Conservation (phyloP, 257 asterid genomes). For the Plantago ovata region DNA sequence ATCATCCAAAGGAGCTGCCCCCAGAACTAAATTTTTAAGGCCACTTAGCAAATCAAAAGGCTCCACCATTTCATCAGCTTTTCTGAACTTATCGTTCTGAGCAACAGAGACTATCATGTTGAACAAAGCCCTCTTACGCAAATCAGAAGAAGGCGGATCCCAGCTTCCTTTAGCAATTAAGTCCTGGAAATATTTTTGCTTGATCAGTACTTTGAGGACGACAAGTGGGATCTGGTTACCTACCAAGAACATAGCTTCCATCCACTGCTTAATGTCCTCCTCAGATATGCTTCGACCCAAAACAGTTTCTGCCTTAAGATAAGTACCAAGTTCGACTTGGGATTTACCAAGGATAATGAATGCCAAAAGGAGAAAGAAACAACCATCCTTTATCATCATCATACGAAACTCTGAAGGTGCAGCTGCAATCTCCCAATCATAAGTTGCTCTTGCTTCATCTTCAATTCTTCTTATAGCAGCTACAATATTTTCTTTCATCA, state of each 20-base stretch:
- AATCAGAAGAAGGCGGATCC: neutral
- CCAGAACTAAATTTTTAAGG: neutral
- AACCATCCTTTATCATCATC: conserved; percentile 26
- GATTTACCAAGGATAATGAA: conserved; percentile 7
- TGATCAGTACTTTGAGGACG: conserved; percentile 15
- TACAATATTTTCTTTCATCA: neutral
- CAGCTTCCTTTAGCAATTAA: neutral
- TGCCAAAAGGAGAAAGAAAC: conserved; percentile 19
- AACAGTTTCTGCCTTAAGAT: neutral
- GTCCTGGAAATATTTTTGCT: conserved; percentile 3
- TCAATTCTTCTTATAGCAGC: conserved; percentile 10
- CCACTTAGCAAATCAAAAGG: too few species aligned
- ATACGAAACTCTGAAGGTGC: neutral
- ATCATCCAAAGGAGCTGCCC: neutral
- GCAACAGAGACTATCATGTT: neutral
- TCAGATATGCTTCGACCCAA: neutral
- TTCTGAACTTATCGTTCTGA: too few species aligned
- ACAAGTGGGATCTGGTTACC: conserved; percentile 21
- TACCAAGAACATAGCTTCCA: conserved; percentile 13
- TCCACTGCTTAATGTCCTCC: conserved; percentile 14
- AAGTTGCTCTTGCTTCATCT: conserved; percentile 1
- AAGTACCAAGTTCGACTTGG: neutral
- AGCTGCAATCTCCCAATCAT: neutral
- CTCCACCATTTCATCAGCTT: too few species aligned
- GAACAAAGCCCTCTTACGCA: conserved; percentile 6